Percentiles rank a stretch among this genome's conserved stretches.
Conservation (phyloP, 2,329 filamentous ascomycete genomes). For the Pezicula radicicola region DNA sequence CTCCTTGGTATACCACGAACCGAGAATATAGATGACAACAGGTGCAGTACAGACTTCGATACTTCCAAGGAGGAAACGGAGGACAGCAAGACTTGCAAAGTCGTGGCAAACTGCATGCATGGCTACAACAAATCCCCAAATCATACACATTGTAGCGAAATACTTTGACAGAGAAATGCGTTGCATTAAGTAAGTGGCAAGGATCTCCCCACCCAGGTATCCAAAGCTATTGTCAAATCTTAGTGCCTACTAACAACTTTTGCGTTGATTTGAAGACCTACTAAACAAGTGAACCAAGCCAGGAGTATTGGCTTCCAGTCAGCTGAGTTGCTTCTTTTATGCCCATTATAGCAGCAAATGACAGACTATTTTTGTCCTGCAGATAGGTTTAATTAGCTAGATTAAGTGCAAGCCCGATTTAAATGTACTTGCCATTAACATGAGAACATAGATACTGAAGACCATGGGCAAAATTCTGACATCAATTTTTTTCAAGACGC, state of each 20-base stretch:
- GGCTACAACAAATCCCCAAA: constrained; percentile 53
- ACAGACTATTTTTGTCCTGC: constrained; percentile 1
- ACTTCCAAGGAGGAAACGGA: constrained; percentile 49
- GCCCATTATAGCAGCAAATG: constrained; percentile 4
- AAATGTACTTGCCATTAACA: background rate
- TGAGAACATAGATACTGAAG: constrained; percentile 6
- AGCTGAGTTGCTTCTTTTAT: background rate
- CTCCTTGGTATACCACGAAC: constrained; percentile 66
- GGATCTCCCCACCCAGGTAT: constrained; percentile 11
- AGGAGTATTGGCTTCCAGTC: constrained; percentile 36
- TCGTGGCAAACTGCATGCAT: constrained; percentile 58
- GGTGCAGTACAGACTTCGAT: constrained; percentile 63
- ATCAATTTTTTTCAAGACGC: constrained; percentile 9
- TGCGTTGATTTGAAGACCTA: background rate
- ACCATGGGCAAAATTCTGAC: constrained; percentile 7
- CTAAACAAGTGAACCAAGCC: constrained; percentile 40
- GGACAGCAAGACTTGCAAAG: constrained; percentile 55
- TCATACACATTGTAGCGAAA: constrained; percentile 52
- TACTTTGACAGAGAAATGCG: constrained; percentile 58
- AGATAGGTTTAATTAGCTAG: background rate
- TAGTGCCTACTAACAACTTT: background rate
- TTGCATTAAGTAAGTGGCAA: constrained; percentile 31
- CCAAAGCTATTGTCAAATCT: constrained; percentile 23
- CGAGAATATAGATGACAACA: constrained; percentile 63
- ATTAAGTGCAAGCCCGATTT: no score